phyloP scores from a whole-genome alignment of 1,284 basidiomycete genomes.

The Fomitopsis palustris region DNA sequence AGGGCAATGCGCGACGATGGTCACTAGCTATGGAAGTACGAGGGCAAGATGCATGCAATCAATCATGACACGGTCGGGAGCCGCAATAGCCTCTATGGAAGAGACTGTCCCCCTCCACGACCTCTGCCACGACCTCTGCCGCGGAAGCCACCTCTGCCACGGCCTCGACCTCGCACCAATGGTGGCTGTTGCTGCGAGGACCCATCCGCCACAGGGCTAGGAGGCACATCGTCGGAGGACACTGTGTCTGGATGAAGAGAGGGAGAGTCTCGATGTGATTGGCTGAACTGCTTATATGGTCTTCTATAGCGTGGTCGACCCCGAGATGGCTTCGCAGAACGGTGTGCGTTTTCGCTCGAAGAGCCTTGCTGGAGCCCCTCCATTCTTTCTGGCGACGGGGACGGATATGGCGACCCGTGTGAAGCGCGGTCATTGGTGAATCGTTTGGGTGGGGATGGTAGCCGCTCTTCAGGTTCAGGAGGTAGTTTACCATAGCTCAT shows the following conservation, averaged over 20 bases:
- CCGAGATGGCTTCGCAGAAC: not conserved
- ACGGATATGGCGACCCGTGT: not conserved
- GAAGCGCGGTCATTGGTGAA: not conserved
- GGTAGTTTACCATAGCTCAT: slow-evolving; percentile 48
- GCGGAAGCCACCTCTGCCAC: slow-evolving; percentile 28
- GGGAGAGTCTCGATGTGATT: not conserved
- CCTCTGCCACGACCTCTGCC: slow-evolving; percentile 39
- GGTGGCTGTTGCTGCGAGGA: not conserved
- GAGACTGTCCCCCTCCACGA: slow-evolving; percentile 25
- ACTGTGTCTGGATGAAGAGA: not conserved
- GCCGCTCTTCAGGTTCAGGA: not conserved
- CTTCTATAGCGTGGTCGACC: not conserved
- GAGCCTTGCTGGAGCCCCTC: not conserved
- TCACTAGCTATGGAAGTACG: not conserved
- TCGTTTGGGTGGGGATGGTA: not conserved
- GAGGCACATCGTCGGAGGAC: not conserved
- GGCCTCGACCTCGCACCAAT: slow-evolving; percentile 14
- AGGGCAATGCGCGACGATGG: not conserved
- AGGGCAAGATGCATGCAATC: not conserved
- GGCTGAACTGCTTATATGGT: slow-evolving; percentile 2
- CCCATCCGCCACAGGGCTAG: not conserved
- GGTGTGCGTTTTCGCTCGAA: not conserved
- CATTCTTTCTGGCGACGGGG: not conserved
- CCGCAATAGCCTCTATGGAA: not conserved
- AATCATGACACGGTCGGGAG: not conserved